A percentile compares a stretch with the other conserved stretches of the same genome.
phyloP scores from a whole-genome alignment of 2,329 filamentous ascomycete genomes.

The Ampelomyces quisqualis region DNA sequence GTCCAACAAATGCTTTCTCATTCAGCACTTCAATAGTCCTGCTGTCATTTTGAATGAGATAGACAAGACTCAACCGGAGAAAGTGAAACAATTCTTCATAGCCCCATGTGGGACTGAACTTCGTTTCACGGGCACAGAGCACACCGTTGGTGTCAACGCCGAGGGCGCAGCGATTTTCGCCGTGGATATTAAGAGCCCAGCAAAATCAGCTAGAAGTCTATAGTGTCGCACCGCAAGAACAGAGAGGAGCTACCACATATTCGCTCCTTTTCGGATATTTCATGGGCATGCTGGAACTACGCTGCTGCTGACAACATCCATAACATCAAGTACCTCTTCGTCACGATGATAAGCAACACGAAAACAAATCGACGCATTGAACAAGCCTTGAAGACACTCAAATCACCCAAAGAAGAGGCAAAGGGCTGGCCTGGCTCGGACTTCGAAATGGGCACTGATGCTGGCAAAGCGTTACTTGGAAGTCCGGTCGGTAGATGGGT shows the following conservation, averaged over 20 bases:
- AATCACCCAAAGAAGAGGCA: conserved; percentile 5
- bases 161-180: conserved; percentile 11
- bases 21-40: conserved; percentile 15
- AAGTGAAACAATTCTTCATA: conserved; percentile 15
- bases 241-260: conserved; percentile 21
- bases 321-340: conserved; percentile 22
- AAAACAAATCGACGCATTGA: conserved; percentile 17
- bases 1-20: conserved; percentile 15
- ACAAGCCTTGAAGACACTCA: conserved; percentile 6
- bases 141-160: conserved; percentile 14
- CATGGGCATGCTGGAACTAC: conserved; percentile 25
- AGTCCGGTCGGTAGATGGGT: conserved; percentile 15
- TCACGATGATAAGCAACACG: conserved; percentile 12
- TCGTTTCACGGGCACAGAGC: conserved; percentile 10
- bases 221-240: conserved; percentile 7
- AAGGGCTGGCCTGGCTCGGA: conserved; percentile 18
- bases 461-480: conserved; percentile 19
- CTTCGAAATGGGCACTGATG: conserved; percentile 17
- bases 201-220: conserved; percentile 9
- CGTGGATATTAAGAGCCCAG: conserved; percentile 6
- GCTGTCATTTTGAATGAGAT: conserved; percentile 6
- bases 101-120: conserved; percentile 15
- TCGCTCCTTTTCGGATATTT: conserved; percentile 17
- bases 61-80: conserved; percentile 1
- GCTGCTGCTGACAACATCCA: conserved; percentile 3